Percentiles rank a stretch among this genome's conserved stretches.
Conservation (phyloP, 2,329 filamentous ascomycete species). For the Pseudopithomyces chartarum region DNA sequence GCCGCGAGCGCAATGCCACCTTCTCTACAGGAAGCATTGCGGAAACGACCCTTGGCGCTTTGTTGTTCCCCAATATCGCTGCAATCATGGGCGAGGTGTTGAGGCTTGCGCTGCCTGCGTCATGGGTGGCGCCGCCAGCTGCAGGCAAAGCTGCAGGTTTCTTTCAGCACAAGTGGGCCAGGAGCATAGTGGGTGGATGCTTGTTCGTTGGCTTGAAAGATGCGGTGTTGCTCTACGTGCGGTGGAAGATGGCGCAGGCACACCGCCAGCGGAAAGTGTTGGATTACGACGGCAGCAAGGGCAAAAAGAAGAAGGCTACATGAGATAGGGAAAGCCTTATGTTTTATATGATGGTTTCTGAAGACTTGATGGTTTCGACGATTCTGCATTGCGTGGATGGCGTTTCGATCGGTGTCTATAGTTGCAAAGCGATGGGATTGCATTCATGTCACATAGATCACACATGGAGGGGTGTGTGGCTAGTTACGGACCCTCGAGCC, state of each 20-base stretch:
- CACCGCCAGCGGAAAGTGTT: constrained; percentile 52
- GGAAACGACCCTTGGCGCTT: constrained; percentile 66
- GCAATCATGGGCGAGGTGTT: constrained; percentile 78
- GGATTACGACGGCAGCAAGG: constrained; percentile 43
- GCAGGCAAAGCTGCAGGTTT: constrained; percentile 62
- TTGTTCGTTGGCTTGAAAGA: constrained; percentile 85
- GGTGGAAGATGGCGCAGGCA: constrained; percentile 56
- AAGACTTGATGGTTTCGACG: neutral
- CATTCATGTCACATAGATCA: neutral
- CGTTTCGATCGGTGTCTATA: neutral
- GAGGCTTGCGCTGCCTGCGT: constrained; percentile 67
- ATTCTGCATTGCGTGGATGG: constrained; percentile 2
- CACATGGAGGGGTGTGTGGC: too few relatives aligned
- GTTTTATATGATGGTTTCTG: neutral
- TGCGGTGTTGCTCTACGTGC: constrained; percentile 63
- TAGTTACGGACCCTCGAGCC: too few relatives aligned
- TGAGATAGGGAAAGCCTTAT: neutral
- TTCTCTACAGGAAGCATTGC: constrained; percentile 61
- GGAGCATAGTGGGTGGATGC: constrained; percentile 86
- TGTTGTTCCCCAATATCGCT: constrained; percentile 83
- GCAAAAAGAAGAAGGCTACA: constrained; percentile 17
- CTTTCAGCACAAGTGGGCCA: constrained; percentile 83
- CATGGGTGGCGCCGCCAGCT: constrained; percentile 62
- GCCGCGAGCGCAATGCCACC: constrained; percentile 55
- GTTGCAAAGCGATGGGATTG: neutral